These are phyloP conservation scores for Leccinum olivaceopallidum DNA, from an alignment of 768 basidiomycete species.

Conservation along the genomic window DNA sequence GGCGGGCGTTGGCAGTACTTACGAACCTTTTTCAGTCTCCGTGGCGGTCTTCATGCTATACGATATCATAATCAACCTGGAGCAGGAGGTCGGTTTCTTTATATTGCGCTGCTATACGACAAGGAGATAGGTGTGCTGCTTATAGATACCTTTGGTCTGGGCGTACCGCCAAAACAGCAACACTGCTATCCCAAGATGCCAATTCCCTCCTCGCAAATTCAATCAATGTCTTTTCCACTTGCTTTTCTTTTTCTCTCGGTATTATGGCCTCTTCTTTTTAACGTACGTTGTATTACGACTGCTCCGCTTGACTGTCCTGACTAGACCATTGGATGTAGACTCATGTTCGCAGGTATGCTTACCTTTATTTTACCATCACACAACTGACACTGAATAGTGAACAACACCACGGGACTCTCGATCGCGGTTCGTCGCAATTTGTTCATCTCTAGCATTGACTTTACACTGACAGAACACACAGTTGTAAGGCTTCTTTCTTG, in stretches of 20 bases:
- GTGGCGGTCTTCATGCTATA: constrained; percentile 20
- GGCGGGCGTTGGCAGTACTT: not conserved
- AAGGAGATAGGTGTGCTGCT: not conserved
- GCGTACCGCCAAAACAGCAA: not conserved
- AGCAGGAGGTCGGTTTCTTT: constrained; percentile 15
- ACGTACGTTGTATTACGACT: constrained; percentile 6
- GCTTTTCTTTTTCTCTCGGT: constrained; percentile 26
- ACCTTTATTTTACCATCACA: not conserved
- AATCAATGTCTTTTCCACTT: constrained; percentile 13
- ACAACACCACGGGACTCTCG: constrained; percentile 23
- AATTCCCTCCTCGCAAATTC: not conserved
- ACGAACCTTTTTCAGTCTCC: constrained; percentile 13
- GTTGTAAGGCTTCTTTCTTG: constrained; percentile 18
- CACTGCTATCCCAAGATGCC: not conserved
- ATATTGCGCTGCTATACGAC: not conserved
- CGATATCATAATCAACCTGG: constrained; percentile 22
- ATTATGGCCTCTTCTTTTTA: constrained; percentile 27
- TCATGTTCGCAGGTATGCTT: constrained; percentile 18
- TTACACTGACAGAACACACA: constrained; percentile 2
- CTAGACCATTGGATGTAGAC: constrained; percentile 2
- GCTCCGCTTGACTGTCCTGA: not conserved
- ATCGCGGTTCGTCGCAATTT: constrained; percentile 11
- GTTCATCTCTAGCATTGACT: not conserved
- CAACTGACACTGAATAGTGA: constrained; percentile 13
- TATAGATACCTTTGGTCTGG: constrained; percentile 23